Percentiles rank a stretch among this genome's conserved stretches.
Conservation (phyloP, 129 eudicot species). For the Chrysanthemum lavandulifolium region DNA sequence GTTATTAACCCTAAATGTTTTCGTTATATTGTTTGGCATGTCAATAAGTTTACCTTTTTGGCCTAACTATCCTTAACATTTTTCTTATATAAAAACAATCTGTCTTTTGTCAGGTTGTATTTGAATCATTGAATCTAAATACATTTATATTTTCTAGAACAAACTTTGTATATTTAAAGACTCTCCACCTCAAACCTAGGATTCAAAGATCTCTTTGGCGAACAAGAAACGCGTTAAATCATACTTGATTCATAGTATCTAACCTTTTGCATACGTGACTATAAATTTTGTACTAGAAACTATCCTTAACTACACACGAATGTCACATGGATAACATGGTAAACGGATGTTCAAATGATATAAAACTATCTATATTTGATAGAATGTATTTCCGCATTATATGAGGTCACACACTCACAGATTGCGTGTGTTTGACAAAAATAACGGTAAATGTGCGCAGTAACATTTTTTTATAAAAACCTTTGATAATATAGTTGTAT, state of each 20-base stretch:
- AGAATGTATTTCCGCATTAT: not conserved
- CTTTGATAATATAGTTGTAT: too few species aligned
- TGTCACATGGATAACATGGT: not conserved
- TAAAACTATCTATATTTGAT: constrained; percentile 3
- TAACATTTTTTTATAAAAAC: too few species aligned
- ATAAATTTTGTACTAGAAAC: not conserved
- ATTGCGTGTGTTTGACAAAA: too few species aligned
- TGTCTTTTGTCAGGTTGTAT: not conserved
- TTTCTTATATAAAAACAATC: not conserved
- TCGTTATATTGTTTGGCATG: too few species aligned
- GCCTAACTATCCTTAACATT: too few species aligned
- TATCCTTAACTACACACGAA: too few species aligned
- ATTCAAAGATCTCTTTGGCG: not conserved
- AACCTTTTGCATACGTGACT: not conserved
- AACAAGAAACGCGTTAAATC: not conserved
- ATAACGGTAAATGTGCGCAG: too few species aligned
- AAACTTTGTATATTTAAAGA: not conserved
- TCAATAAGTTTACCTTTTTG: too few species aligned
- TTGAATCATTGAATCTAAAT: not conserved
- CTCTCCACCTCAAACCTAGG: not conserved
- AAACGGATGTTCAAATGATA: not conserved
- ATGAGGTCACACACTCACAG: too few species aligned
- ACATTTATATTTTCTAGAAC: too few species aligned
- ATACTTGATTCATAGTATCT: constrained; percentile 10
- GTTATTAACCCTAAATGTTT: too few species aligned